These are phyloP conservation scores for Murraya koenigii DNA, from an alignment of 345 rosid species.

Conservation along the genomic window DNA sequence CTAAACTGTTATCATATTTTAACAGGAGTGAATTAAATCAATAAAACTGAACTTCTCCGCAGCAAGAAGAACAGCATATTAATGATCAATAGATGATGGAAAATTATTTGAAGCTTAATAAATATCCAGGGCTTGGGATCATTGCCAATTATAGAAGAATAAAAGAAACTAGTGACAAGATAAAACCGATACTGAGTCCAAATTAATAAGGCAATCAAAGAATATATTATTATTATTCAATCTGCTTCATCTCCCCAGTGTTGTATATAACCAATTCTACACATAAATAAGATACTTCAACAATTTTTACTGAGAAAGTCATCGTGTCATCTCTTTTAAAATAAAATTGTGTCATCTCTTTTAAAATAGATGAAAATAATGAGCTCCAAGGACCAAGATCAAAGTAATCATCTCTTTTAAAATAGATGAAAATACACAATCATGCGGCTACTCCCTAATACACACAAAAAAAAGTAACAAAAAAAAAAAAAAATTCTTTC, in stretches of 20 bases:
- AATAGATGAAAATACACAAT: too few species aligned
- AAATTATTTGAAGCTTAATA: neutral
- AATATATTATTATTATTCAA: too few species aligned
- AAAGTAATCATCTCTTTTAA: too few species aligned
- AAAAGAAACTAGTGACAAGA: neutral
- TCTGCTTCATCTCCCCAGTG: neutral
- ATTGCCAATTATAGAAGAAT: neutral
- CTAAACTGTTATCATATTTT: slow-evolving; percentile 33
- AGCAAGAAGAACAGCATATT: neutral
- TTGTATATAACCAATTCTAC: neutral
- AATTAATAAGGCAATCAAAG: neutral
- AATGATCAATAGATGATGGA: neutral
- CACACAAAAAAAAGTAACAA: too few species aligned
- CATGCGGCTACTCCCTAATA: too few species aligned
- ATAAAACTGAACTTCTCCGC: neutral
- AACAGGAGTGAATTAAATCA: neutral
- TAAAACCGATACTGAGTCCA: neutral
- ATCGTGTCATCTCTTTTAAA: too few species aligned
- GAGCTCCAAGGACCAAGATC: neutral
- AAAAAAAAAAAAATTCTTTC: too few species aligned
- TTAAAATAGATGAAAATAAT: neutral
- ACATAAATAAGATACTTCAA: neutral
- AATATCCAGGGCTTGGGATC: neutral
- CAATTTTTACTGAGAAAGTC: neutral
- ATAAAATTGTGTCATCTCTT: too few species aligned